These are phyloP conservation scores for Cercospora berteroae DNA, from an alignment of 2,329 filamentous ascomycete genomes.

Conservation along the genomic window DNA sequence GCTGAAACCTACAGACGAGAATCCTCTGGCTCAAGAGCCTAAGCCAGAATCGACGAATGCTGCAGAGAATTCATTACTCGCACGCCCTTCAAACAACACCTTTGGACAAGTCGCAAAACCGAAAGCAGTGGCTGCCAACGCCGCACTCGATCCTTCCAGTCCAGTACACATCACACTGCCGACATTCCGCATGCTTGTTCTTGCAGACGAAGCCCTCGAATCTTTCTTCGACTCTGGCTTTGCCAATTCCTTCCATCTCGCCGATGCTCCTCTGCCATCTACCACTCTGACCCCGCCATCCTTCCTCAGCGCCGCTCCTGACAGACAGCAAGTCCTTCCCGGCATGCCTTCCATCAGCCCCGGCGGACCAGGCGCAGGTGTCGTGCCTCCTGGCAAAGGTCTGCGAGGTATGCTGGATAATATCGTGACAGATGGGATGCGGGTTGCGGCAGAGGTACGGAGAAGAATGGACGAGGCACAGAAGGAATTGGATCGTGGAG, in stretches of 20 bases:
- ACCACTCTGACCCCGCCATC: slow-evolving; percentile 56
- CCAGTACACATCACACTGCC: slow-evolving; percentile 94
- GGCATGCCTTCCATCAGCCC: slow-evolving; percentile 30
- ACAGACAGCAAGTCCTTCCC: background rate
- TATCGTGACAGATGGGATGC: slow-evolving; percentile 96
- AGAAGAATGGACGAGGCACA: slow-evolving; percentile 95
- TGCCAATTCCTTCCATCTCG: slow-evolving; percentile 85
- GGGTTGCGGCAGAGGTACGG: slow-evolving; percentile 87
- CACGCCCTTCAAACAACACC: slow-evolving; percentile 33
- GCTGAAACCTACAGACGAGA: slow-evolving; percentile 25
- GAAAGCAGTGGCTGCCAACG: slow-evolving; percentile 76
- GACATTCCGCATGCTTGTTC: slow-evolving; percentile 97
- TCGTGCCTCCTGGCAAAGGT: slow-evolving; percentile 67
- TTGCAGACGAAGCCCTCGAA: slow-evolving; percentile 92
- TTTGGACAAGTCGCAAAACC: slow-evolving; percentile 44
- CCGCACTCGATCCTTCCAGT: slow-evolving; percentile 86
- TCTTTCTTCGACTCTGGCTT: slow-evolving; percentile 98
- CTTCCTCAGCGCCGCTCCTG: slow-evolving; percentile 66
- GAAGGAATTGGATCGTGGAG: slow-evolving; percentile 82
- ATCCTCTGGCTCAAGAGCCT: slow-evolving; percentile 1
- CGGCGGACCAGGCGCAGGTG: slow-evolving; percentile 46
- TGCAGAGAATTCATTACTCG: slow-evolving; percentile 29
- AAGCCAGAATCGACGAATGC: slow-evolving; percentile 7
- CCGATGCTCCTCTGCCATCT: slow-evolving; percentile 58
- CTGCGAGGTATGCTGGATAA: slow-evolving; percentile 92